Percentiles rank a stretch among this genome's conserved stretches.
These are phyloP conservation scores for Scheffersomyces amazonensis DNA, from an alignment of 805 yeast genomes.

Conservation along the genomic window DNA sequence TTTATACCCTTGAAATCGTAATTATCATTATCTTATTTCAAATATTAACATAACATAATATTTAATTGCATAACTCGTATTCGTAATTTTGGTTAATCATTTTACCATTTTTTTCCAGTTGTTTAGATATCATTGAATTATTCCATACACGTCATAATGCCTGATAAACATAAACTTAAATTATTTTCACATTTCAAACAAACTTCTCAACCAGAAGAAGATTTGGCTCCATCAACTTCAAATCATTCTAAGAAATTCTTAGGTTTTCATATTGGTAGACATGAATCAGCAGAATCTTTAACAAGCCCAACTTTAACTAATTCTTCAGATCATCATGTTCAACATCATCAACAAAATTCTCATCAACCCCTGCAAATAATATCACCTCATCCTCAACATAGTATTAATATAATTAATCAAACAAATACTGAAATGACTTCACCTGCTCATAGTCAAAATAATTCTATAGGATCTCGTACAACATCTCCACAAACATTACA, in stretches of 20 bases:
- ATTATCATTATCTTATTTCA: no score
- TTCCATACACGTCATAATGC: no score
- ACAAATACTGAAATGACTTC: neutral
- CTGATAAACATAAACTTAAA: conserved; percentile 43
- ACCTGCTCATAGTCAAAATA: neutral
- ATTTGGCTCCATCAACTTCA: conserved; percentile 27
- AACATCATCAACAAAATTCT: conserved; percentile 7
- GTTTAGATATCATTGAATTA: no score
- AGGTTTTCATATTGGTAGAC: conserved; percentile 41
- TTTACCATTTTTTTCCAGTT: no score
- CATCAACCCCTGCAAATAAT: conserved; percentile 1
- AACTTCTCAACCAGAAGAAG: conserved; percentile 18
- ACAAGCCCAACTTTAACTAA: conserved; percentile 35
- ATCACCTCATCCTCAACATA: conserved; percentile 8
- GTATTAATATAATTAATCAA: no score
- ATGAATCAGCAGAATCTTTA: conserved; percentile 36
- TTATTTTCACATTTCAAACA: conserved; percentile 38
- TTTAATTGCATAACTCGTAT: no score
- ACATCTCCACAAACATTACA: conserved; percentile 1
- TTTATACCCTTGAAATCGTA: no score
- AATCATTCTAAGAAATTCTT: conserved; percentile 29
- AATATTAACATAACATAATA: no score
- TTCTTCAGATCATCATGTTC: conserved; percentile 23
- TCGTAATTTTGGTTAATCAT: no score
- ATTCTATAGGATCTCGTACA: conserved; percentile 1